These are phyloP conservation scores for Colletotrichum shisoi DNA, from an alignment of 2,329 filamentous ascomycete species.

Conservation along the genomic window DNA sequence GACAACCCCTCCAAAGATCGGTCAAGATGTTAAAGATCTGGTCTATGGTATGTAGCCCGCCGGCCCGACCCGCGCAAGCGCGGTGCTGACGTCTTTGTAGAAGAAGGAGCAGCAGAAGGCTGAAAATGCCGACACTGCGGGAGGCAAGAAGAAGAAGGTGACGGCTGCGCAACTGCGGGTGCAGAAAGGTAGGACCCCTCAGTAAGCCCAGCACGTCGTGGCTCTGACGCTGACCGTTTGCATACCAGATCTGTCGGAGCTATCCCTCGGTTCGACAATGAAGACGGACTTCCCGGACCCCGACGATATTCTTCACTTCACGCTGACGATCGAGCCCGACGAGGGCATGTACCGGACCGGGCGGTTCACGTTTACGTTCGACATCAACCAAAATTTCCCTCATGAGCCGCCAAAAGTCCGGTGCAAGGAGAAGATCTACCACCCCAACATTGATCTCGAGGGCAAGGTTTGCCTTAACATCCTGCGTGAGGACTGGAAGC, in stretches of 20 bases:
- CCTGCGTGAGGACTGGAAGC: conserved; percentile 97
- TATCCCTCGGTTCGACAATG: conserved; percentile 81
- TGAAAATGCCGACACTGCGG: conserved; percentile 77
- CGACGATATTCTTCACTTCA: conserved; percentile 86
- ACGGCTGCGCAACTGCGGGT: conserved; percentile 94
- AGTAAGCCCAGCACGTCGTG: conserved; percentile 14
- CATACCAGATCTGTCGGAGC: conserved; percentile 75
- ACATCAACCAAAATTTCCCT: conserved; percentile 93
- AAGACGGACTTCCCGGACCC: conserved; percentile 81
- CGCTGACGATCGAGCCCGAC: conserved; percentile 81
- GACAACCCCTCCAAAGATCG: conserved; percentile 24
- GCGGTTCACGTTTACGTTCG: conserved; percentile 87
- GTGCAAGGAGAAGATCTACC: conserved; percentile 98
- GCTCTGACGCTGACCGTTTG: conserved; percentile 19
- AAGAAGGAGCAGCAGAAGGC: conserved; percentile 97
- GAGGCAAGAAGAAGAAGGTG: conserved; percentile 96
- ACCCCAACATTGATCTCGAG: conserved; percentile 97
- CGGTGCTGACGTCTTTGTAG: conserved; percentile 55
- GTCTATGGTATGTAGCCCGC: conserved; percentile 79
- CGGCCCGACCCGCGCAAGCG: not conserved
- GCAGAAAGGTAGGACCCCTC: conserved; percentile 76
- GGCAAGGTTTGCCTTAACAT: conserved; percentile 99
- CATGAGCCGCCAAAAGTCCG: conserved; percentile 98
- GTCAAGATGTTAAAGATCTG: conserved; percentile 97
- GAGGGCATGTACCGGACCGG: conserved; percentile 90